Evolutionary conservation across 768 basidiomycete species (phyloP).

Genomic region (Termitomyces sp.): DNA sequence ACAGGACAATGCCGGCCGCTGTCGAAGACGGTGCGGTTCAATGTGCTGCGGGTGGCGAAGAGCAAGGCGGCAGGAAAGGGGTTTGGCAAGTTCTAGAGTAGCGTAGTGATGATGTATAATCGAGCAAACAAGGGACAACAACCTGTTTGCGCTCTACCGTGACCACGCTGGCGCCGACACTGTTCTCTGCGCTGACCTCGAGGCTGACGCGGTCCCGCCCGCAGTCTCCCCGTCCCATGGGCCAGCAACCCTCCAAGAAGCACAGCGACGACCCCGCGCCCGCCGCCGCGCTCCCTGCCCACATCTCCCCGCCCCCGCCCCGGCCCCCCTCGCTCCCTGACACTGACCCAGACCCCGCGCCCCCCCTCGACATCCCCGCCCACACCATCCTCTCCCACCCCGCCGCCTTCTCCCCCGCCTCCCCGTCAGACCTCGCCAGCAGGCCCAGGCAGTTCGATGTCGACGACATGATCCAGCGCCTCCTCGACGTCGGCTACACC

Average conservation of each 20-base stretch:
- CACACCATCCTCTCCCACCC: constrained; percentile 82
- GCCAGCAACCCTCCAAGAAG: constrained; percentile 83
- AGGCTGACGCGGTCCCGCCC: constrained; percentile 67
- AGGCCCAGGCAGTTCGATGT: constrained; percentile 78
- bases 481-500: constrained; percentile 94
- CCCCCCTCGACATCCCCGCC: constrained; percentile 74
- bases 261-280: constrained; percentile 35
- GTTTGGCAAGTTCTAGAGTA: constrained; percentile 83
- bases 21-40: constrained; percentile 99
- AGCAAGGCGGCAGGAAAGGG: constrained; percentile 88
- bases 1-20: constrained; percentile 96
- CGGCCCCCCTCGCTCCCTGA: constrained; percentile 22
- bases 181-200: constrained; percentile 70
- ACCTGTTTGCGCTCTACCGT: neutral
- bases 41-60: constrained; percentile 92
- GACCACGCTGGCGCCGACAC: constrained; percentile 73
- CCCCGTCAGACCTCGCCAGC: constrained; percentile 37
- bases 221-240: constrained; percentile 76
- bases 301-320: constrained; percentile 23
- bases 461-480: constrained; percentile 96
- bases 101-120: neutral
- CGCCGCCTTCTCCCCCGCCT: constrained; percentile 48
- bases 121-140: constrained; percentile 17
- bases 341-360: constrained; percentile 29
- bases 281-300: constrained; percentile 28